Base-by-base conservation (phyloP, 2,329 filamentous ascomycete species). In the Penicillium brevicompactum region DNA sequence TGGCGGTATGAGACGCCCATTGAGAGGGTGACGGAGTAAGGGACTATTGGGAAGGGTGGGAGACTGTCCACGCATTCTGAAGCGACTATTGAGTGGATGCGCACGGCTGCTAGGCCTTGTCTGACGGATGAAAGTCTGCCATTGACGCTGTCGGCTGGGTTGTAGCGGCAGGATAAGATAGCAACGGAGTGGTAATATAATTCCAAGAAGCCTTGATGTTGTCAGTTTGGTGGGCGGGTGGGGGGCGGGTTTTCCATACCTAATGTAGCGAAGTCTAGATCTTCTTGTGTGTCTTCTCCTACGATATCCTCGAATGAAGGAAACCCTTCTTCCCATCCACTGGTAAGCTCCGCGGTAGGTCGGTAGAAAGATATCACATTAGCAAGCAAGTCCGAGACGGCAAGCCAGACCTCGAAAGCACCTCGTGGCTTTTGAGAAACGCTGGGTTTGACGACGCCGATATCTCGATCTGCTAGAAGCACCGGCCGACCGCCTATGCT, bases 1-100 rank as follows among this genome's bases (percentile, higher is more conserved):
- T 84, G 80, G 14, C 82, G 80, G 61, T 85, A 85, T 2, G 82
- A 80, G 1, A 84, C 82, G 2, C 80, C 80, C 56, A 84, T 75
- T 3, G 82, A 81, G 5, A 85, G 72, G 1, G 81, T 78, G 16
- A 84, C 74, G 4, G 82, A 79, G 59, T 84, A 85, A 3, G 82
- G 81, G 13, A 84, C 74, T 5, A 84, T 74, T 1, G 83, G 82
- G 4, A 84, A 68, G 1, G 81, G 80, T 22, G 82, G 76, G 1
- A 85, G 70, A 11, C 74, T 64, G 31, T 76, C 69, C 5, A 76
- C 72, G 16, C 76, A 73, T 63, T 81, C 76, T 30, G 75, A 72
- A 11, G 76, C 76, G 24, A 82, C 76, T 21, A 80, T 78, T 47
- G 80, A 80, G 42, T 82, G 78, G 43, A 85, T 80, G 50, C 83